These are phyloP conservation scores for Loxodes magnus DNA, from an alignment of 73 alveolate species.

Conservation along the genomic window DNA sequence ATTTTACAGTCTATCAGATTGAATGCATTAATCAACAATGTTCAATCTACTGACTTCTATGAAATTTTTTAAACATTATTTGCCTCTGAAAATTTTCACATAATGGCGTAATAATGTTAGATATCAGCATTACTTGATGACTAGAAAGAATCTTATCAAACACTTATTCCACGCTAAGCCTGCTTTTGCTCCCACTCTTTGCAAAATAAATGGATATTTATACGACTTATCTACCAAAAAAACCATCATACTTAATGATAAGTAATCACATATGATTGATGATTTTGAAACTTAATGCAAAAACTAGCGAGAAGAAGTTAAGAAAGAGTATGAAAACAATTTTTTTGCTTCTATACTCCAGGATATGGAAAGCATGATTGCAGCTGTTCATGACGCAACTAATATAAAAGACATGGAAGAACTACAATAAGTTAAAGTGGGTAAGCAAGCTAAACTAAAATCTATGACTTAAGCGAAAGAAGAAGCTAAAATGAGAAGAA, in stretches of 20 bases:
- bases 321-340: slow-evolving; percentile 48
- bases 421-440: slow-evolving; percentile 85
- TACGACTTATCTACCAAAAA: slow-evolving; percentile 43
- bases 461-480: slow-evolving; percentile 84
- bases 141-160: slow-evolving; percentile 75
- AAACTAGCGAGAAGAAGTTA: slow-evolving; percentile 60
- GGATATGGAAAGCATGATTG: slow-evolving; percentile 42
- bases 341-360: slow-evolving; percentile 44
- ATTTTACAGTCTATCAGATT: slow-evolving; percentile 87
- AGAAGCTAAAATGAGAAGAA: slow-evolving; percentile 80
- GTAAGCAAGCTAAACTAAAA: slow-evolving; percentile 85
- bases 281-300: slow-evolving; percentile 39
- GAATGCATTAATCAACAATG: slow-evolving; percentile 90
- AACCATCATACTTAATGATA: slow-evolving; percentile 17
- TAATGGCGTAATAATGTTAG: slow-evolving; percentile 93
- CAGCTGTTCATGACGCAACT: slow-evolving; percentile 53
- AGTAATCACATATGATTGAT: slow-evolving; percentile 47
- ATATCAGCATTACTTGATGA: slow-evolving; percentile 74
- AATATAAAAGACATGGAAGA: slow-evolving; percentile 86
- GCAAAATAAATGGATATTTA: slow-evolving; percentile 53
- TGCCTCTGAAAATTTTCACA: slow-evolving; percentile 64
- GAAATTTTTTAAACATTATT: slow-evolving; percentile 18
- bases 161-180: slow-evolving; percentile 80
- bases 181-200: slow-evolving; percentile 77
- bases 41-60: slow-evolving; percentile 21